Evolutionary conservation across 495 filamentous ascomycete genomes (phyloP).

Genomic region (Annulohypoxylon nitens): DNA sequence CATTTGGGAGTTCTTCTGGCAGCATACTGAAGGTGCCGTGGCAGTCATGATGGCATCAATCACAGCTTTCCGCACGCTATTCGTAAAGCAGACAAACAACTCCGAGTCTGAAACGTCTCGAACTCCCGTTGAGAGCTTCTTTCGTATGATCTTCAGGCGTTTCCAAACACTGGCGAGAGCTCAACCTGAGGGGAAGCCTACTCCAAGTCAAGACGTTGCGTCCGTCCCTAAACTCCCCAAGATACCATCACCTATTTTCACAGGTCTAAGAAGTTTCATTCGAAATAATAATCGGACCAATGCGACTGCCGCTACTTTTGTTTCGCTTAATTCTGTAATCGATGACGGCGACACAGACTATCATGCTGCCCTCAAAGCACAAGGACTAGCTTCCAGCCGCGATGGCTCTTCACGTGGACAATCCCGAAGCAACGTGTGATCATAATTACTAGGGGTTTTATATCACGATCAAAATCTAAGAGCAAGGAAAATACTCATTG

Average conservation of each 20-base stretch:
- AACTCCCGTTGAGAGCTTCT: neutral
- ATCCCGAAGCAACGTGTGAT: neutral
- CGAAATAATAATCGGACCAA: neutral
- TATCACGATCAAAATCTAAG: too few relatives aligned
- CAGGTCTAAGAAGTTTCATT: conserved; percentile 15
- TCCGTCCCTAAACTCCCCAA: neutral
- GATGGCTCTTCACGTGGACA: neutral
- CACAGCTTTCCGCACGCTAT: neutral
- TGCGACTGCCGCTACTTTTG: conserved; percentile 8
- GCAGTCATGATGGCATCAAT: neutral
- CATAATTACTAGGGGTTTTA: too few relatives aligned
- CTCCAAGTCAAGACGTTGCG: neutral
- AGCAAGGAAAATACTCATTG: too few relatives aligned
- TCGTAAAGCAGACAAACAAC: neutral
- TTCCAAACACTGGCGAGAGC: neutral
- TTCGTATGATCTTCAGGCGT: neutral
- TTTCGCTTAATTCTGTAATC: conserved; percentile 8
- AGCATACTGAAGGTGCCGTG: neutral
- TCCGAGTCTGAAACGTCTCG: neutral
- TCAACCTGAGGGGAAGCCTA: neutral
- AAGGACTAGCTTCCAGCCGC: neutral
- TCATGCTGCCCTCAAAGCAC: conserved; percentile 16
- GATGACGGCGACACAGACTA: conserved; percentile 12
- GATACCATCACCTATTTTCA: conserved; percentile 6
- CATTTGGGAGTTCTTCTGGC: neutral